Evolutionary conservation across 2,329 filamentous ascomycete genomes (phyloP).

Genomic region (Colletotrichum sp.): DNA sequence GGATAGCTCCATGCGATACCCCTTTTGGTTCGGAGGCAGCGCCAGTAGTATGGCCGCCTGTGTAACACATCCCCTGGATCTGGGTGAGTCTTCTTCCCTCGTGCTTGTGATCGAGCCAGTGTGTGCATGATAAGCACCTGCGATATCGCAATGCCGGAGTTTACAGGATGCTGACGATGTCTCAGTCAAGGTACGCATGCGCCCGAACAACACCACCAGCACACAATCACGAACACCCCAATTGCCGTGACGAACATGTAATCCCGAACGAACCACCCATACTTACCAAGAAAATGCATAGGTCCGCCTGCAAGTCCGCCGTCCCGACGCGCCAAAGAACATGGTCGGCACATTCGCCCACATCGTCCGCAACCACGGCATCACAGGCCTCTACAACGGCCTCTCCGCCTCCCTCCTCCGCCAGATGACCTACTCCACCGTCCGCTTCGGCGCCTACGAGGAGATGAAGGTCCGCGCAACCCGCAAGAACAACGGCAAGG

Average conservation of each 20-base stretch:
- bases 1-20: constrained; percentile 61
- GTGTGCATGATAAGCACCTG: background rate
- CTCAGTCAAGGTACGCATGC: constrained; percentile 52
- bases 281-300: constrained; percentile 35
- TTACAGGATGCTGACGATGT: constrained; percentile 25
- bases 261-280: background rate
- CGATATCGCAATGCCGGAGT: background rate
- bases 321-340: constrained; percentile 74
- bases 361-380: constrained; percentile 76
- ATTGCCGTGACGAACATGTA: background rate
- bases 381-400: constrained; percentile 86
- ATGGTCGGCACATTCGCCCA: constrained; percentile 88
- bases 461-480: constrained; percentile 79
- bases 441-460: constrained; percentile 96
- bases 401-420: constrained; percentile 91
- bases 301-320: constrained; percentile 89
- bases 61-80: constrained; percentile 92
- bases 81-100: constrained; percentile 64
- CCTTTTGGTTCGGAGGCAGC: constrained; percentile 97
- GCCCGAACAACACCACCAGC: background rate
- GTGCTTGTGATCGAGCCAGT: background rate
- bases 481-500: constrained; percentile 33
- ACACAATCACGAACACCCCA: background rate
- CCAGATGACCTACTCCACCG: constrained; percentile 95
- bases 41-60: constrained; percentile 90